Percentiles rank a stretch among this genome's conserved stretches.
Conservation (phyloP, 1,139 yeast genomes). For the Casaregolazyma suthepensis region DNA sequence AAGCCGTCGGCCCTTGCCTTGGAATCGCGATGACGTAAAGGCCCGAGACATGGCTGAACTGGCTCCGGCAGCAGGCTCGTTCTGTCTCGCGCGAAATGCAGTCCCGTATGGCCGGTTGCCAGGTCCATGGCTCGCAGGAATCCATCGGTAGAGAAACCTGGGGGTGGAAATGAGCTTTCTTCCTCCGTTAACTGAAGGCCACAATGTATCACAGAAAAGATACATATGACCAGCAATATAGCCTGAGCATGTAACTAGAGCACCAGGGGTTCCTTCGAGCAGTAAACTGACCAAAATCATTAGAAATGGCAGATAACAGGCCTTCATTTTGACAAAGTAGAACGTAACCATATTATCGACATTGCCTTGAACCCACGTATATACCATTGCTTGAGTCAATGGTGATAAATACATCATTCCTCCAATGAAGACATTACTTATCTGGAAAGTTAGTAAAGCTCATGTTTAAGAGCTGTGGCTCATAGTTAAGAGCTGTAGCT, state of each 20-base stretch:
- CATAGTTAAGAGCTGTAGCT: neutral
- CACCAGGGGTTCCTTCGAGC: conserved; percentile 26
- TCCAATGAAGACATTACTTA: conserved; percentile 18
- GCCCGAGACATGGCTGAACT: conserved; percentile 11
- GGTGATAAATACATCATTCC: conserved; percentile 24
- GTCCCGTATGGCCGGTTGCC: neutral
- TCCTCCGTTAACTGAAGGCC: conserved; percentile 14
- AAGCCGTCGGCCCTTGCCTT: conserved; percentile 25
- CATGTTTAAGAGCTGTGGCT: too few relatives aligned
- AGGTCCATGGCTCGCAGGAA: neutral
- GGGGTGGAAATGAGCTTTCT: conserved; percentile 10
- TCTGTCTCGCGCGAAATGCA: neutral
- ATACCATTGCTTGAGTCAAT: conserved; percentile 28
- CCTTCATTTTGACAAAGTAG: conserved; percentile 29
- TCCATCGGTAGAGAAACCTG: conserved; percentile 4
- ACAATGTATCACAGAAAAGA: conserved; percentile 25
- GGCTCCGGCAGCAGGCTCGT: neutral
- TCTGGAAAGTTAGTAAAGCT: neutral
- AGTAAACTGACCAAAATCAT: conserved; percentile 27
- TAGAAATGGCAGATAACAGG: conserved; percentile 32
- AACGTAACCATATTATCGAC: conserved; percentile 27
- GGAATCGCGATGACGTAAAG: conserved; percentile 11
- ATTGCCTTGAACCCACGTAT: conserved; percentile 36
- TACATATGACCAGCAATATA: conserved; percentile 33
- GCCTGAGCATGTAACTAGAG: conserved; percentile 29